A percentile compares a stretch with the other conserved stretches of the same genome.
These are phyloP conservation scores for Asterionellopsis glacialis DNA, from an alignment of 108 stramenopile genomes.

Conservation along the genomic window DNA sequence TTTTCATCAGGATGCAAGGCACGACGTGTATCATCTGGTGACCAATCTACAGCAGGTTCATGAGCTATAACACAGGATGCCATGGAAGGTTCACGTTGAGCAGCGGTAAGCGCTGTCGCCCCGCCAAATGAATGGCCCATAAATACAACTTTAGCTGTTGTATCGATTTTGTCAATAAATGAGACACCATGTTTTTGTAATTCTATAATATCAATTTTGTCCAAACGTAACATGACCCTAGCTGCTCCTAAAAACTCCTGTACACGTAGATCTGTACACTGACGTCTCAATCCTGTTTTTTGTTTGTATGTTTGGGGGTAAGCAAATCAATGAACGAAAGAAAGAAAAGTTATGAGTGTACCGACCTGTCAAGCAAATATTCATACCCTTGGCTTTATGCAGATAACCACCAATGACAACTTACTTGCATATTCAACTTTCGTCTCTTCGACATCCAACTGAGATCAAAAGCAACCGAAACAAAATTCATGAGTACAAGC, in stretches of 20 bases:
- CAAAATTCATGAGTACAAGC: too few relatives aligned
- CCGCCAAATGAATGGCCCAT: conserved; percentile 74
- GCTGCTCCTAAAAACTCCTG: conserved; percentile 38
- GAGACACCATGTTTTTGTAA: conserved; percentile 15
- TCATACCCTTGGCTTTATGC: too few relatives aligned
- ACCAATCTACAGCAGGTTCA: conserved; percentile 61
- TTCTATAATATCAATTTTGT: conserved; percentile 27
- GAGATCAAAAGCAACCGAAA: too few relatives aligned
- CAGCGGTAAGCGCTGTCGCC: conserved; percentile 43
- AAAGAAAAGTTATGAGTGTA: too few relatives aligned
- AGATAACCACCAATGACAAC: too few relatives aligned
- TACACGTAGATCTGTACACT: conserved; percentile 34
- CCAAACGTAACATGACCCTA: conserved; percentile 17
- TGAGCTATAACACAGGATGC: conserved; percentile 35
- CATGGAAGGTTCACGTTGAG: conserved; percentile 27
- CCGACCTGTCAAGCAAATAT: too few relatives aligned
- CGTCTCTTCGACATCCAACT: too few relatives aligned
- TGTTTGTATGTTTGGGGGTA: too few relatives aligned
- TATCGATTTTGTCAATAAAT: conserved; percentile 32
- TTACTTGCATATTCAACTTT: too few relatives aligned
- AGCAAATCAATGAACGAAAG: too few relatives aligned
- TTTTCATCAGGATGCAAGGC: conserved; percentile 23
- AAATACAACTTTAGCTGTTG: conserved; percentile 22
- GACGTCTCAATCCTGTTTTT: conserved; percentile 12
- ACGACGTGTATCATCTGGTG: conserved; percentile 35